These are phyloP conservation scores for Paraconiothyrium sp. DNA, from an alignment of 2,329 filamentous ascomycete genomes.

Conservation along the genomic window DNA sequence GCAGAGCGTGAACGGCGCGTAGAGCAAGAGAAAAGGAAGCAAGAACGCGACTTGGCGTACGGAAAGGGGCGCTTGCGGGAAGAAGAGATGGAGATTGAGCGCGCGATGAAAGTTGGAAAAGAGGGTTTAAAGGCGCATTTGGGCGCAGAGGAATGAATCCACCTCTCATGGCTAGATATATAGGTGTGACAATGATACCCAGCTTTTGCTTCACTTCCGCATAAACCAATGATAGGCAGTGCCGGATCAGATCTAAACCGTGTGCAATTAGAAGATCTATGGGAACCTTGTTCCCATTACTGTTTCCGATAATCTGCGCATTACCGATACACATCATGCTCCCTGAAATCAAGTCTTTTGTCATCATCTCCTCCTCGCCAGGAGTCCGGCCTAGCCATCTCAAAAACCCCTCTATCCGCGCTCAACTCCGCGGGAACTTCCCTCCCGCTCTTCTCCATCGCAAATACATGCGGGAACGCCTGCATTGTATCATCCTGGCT, in stretches of 20 bases:
- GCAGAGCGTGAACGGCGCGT: conserved; percentile 70
- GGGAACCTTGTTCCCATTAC: neutral
- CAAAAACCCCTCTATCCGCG: conserved; percentile 1
- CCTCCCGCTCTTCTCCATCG: conserved; percentile 8
- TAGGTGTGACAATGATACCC: conserved; percentile 1
- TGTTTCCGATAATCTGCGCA: neutral
- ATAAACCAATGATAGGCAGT: neutral
- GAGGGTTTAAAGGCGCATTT: conserved; percentile 72
- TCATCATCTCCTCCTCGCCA: neutral
- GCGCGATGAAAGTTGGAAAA: conserved; percentile 74
- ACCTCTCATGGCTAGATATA: too few species aligned
- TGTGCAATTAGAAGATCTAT: neutral
- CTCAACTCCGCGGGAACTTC: conserved; percentile 14
- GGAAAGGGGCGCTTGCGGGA: conserved; percentile 71
- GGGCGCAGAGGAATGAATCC: neutral
- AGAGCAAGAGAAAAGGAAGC: conserved; percentile 69
- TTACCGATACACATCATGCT: too few species aligned
- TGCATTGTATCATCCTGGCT: neutral
- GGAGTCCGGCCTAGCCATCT: conserved; percentile 13
- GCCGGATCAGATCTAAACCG: neutral
- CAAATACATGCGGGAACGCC: conserved; percentile 12
- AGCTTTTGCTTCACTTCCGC: neutral
- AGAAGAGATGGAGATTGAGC: conserved; percentile 73
- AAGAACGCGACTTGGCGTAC: conserved; percentile 67
- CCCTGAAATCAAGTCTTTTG: neutral